Conservation (phyloP, 2,329 filamentous ascomycete species). For the Nigrospora oryzae region DNA sequence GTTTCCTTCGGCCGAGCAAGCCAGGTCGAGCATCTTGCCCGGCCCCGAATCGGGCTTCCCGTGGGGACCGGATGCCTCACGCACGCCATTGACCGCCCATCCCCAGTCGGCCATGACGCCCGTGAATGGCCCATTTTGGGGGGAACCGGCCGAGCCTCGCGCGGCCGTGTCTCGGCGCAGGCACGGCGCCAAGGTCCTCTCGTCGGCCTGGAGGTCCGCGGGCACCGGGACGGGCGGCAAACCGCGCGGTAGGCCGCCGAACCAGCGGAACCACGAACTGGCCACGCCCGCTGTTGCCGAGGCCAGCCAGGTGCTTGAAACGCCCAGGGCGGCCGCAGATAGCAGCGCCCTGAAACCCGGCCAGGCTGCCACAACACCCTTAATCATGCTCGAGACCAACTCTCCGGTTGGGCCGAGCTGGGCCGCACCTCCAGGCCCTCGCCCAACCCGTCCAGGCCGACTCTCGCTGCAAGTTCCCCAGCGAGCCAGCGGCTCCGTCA, state of each 20-base stretch:
- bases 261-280: conserved; percentile 37
- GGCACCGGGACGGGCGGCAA: conserved; percentile 58
- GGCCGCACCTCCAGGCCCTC: neutral
- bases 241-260: conserved; percentile 70
- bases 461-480: conserved; percentile 57
- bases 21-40: conserved; percentile 25
- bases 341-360: neutral
- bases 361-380: conserved; percentile 4
- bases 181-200: conserved; percentile 77
- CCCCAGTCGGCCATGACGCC: conserved; percentile 74
- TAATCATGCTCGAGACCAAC: conserved; percentile 12
- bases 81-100: conserved; percentile 60
- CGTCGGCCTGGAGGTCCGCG: conserved; percentile 76
- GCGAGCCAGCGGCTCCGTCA: conserved; percentile 49
- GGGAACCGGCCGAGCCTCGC: conserved; percentile 53
- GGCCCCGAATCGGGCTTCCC: conserved; percentile 24
- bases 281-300: neutral
- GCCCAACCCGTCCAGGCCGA: conserved; percentile 33
- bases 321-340: neutral
- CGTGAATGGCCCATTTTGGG: conserved; percentile 46
- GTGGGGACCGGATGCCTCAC: conserved; percentile 43
- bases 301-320: neutral
- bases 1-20: conserved; percentile 26
- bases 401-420: neutral
- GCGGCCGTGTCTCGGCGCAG: conserved; percentile 59